phyloP scores from a whole-genome alignment of 805 yeast species.

The Isabelozyma pseudorhagii region DNA sequence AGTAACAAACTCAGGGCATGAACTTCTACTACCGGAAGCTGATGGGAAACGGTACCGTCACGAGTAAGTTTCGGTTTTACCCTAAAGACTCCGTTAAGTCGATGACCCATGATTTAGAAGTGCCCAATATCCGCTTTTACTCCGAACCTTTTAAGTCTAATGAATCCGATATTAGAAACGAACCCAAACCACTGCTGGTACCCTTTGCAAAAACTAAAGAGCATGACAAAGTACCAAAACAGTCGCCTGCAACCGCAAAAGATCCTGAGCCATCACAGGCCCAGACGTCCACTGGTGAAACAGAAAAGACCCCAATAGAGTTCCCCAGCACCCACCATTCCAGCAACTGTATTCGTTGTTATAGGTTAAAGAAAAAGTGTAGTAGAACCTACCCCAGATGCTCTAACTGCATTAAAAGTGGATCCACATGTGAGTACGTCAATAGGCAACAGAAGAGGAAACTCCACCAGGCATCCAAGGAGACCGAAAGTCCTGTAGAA shows the following conservation, averaged over 20 bases:
- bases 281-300: background rate
- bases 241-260: background rate
- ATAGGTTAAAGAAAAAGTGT: conserved; percentile 41
- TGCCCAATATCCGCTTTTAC: background rate
- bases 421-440: conserved; percentile 35
- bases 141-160: background rate
- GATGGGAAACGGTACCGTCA: conserved; percentile 38
- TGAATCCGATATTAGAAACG: background rate
- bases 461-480: background rate
- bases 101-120: background rate
- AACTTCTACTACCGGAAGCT: conserved; percentile 34
- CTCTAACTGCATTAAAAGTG: conserved; percentile 32
- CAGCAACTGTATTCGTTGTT: conserved; percentile 38
- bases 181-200: background rate
- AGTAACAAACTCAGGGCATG: conserved; percentile 13
- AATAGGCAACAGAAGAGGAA: conserved; percentile 19
- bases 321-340: conserved; percentile 26
- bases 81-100: background rate
- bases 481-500: background rate
- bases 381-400: conserved; percentile 37
- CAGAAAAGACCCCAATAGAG: conserved; percentile 2
- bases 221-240: background rate
- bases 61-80: conserved; percentile 32
- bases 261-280: background rate
- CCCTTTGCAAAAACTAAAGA: background rate